These are phyloP conservation scores for Talaromyces sp. DNA, from an alignment of 2,329 filamentous ascomycete genomes.

Conservation along the genomic window DNA sequence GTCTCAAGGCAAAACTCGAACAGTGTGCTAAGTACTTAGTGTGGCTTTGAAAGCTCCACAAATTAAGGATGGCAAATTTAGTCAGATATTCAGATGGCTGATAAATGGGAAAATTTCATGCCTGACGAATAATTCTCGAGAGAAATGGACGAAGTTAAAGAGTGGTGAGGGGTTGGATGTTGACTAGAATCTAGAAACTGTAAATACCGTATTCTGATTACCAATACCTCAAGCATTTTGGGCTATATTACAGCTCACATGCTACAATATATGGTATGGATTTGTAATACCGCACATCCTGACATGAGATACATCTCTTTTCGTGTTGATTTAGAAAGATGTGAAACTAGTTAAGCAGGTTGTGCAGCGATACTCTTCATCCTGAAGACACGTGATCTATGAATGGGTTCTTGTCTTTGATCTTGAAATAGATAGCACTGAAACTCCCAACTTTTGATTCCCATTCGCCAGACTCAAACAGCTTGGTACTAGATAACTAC, in stretches of 20 bases:
- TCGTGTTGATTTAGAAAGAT: background rate
- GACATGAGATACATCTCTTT: background rate
- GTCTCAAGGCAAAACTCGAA: constrained; percentile 10
- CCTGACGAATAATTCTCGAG: background rate
- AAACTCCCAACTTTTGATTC: background rate
- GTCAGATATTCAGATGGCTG: background rate
- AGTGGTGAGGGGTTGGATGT: background rate
- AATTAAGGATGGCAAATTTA: background rate
- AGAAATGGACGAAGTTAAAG: background rate
- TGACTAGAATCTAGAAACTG: background rate
- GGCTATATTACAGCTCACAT: background rate
- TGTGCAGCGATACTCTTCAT: background rate
- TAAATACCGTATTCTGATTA: constrained; percentile 6
- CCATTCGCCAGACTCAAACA: constrained; percentile 2
- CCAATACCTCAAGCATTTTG: background rate
- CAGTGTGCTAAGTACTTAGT: background rate
- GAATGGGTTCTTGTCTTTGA: background rate
- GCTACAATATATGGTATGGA: background rate
- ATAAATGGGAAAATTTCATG: background rate
- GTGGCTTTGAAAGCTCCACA: constrained; percentile 9
- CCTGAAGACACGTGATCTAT: background rate
- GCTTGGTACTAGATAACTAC: constrained; percentile 12
- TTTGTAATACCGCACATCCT: background rate
- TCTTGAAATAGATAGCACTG: background rate
- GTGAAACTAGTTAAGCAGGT: too few relatives aligned